These are phyloP conservation scores for Blastobotrys persicus DNA, from an alignment of 1,139 yeast genomes.

Conservation along the genomic window DNA sequence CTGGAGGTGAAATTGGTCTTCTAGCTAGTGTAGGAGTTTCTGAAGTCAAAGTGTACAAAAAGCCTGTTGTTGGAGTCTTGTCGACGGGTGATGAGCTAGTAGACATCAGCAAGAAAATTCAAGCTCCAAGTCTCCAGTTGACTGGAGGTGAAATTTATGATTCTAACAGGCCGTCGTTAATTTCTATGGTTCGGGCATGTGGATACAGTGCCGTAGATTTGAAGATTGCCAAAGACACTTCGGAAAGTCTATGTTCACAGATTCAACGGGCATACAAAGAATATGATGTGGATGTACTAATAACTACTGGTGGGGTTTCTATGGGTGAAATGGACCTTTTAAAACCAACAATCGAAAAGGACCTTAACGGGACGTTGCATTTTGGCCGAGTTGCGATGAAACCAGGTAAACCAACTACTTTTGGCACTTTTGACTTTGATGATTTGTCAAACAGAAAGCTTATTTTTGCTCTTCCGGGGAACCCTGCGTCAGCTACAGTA, in stretches of 20 bases:
- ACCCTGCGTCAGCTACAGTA: conserved; percentile 52
- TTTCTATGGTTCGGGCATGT: conserved; percentile 36
- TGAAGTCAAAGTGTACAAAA: conserved; percentile 38
- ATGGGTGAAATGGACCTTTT: conserved; percentile 53
- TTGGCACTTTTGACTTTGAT: conserved; percentile 42
- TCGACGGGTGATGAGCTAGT: conserved; percentile 52
- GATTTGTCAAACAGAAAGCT: conserved; percentile 23
- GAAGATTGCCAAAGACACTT: conserved; percentile 44
- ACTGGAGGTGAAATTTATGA: conserved; percentile 48
- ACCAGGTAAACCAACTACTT: conserved; percentile 56
- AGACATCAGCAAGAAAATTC: conserved; percentile 29
- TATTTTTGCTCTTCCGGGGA: conserved; percentile 52
- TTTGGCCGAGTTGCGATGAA: conserved; percentile 55
- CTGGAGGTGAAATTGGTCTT: conserved; percentile 50
- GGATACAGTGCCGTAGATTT: conserved; percentile 42
- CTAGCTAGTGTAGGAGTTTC: conserved; percentile 46
- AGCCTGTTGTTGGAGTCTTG: conserved; percentile 46
- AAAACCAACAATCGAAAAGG: conserved; percentile 46
- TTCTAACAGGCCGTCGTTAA: conserved; percentile 47
- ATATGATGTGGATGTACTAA: conserved; percentile 39
- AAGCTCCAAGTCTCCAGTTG: conserved; percentile 20
- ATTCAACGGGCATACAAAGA: conserved; percentile 12
- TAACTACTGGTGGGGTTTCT: conserved; percentile 55
- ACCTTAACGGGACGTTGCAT: conserved; percentile 44
- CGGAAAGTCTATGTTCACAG: conserved; percentile 27